phyloP scores from a whole-genome alignment of 129 eudicot genomes.

The Ambrosia artemisiifolia region DNA sequence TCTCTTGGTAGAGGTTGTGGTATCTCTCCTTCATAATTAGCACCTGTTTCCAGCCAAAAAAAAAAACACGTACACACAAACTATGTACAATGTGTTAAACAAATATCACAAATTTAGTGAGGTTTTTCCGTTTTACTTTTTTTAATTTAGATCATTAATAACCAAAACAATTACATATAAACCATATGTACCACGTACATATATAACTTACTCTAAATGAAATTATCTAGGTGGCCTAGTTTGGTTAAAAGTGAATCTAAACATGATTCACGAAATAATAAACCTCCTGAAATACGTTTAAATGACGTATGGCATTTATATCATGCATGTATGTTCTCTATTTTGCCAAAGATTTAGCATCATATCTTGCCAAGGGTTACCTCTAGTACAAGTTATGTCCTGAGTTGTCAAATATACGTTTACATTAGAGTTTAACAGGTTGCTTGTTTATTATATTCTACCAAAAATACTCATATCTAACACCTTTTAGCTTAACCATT shows the following conservation, averaged over 20 bases:
- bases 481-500: slow-evolving; percentile 18
- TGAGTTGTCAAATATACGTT: slow-evolving; percentile 11
- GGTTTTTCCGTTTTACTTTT: no score
- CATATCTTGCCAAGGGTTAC: background rate
- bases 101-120: no score
- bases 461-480: slow-evolving; percentile 28
- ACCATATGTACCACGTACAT: no score
- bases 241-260: slow-evolving; percentile 5
- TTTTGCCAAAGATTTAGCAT: slow-evolving; percentile 1
- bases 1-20: no score
- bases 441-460: slow-evolving; percentile 11
- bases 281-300: background rate
- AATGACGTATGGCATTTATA: background rate
- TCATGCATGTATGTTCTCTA: background rate
- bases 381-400: slow-evolving; percentile 17
- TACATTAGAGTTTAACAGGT: slow-evolving; percentile 9
- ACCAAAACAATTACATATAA: no score
- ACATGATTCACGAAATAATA: background rate
- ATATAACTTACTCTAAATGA: no score
- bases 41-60: no score
- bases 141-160: no score
- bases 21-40: no score
- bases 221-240: background rate
- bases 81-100: no score
- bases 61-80: no score